A percentile compares a stretch with the other conserved stretches of the same genome.
Conservation (phyloP, 129 eudicot genomes). For the Kitagawia praeruptora region DNA sequence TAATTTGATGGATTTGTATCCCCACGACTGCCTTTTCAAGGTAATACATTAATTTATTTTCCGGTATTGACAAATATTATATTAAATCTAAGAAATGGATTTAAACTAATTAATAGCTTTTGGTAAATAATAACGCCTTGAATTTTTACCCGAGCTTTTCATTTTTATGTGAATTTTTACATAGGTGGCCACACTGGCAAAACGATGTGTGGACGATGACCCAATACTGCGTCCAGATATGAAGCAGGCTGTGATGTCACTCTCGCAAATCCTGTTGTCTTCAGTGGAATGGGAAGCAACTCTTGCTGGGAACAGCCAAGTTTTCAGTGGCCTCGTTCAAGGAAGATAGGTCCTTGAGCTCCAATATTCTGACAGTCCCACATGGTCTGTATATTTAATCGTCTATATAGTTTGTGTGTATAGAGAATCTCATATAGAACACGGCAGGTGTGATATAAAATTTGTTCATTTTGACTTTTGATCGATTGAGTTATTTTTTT, state of each 20-base stretch:
- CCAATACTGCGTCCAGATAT: conserved; percentile 81
- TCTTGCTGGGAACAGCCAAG: conserved; percentile 92
- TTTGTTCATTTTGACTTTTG: neutral
- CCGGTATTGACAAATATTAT: neutral
- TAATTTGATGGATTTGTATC: conserved; percentile 70
- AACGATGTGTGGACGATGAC: conserved; percentile 86
- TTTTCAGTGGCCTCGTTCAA: conserved; percentile 89
- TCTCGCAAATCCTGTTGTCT: conserved; percentile 76
- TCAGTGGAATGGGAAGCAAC: conserved; percentile 98
- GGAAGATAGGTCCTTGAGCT: conserved; percentile 45
- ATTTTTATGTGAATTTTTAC: conserved; percentile 3
- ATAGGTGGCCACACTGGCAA: conserved; percentile 80
- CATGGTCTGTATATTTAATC: neutral
- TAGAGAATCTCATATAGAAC: neutral
- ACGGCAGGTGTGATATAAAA: neutral
- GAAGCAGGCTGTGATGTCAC: conserved; percentile 86
- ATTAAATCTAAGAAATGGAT: neutral
- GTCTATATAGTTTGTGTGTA: conserved; percentile 3
- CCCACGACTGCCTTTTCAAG: conserved; percentile 94
- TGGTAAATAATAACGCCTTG: neutral
- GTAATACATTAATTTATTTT: conserved; percentile 22
- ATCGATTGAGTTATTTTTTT: neutral
- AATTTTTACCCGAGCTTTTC: neutral
- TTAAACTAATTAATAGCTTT: neutral
- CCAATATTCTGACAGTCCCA: neutral